Conservation (phyloP, 768 basidiomycete genomes). For the Obba rivulosa region DNA sequence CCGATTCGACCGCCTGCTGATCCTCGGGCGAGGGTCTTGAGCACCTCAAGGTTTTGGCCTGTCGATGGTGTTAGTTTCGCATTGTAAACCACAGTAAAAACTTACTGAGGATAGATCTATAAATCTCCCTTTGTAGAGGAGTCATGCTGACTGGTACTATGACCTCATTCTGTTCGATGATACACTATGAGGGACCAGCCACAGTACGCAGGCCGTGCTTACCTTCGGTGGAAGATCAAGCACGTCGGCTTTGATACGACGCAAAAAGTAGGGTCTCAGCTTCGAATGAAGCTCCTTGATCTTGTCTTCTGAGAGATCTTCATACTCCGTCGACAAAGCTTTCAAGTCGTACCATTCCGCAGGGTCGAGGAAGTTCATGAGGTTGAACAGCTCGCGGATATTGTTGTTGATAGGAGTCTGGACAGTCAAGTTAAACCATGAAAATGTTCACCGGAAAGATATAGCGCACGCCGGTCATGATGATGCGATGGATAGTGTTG, state of each 20-base stretch:
- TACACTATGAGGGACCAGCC: background rate
- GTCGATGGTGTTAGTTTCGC: constrained; percentile 6
- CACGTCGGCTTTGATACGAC: constrained; percentile 91
- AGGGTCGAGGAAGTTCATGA: constrained; percentile 93
- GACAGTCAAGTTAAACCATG: background rate
- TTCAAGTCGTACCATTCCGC: constrained; percentile 71
- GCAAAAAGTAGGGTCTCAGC: constrained; percentile 86
- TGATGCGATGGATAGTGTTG: constrained; percentile 70
- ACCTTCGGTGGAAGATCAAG: constrained; percentile 91
- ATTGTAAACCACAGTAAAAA: constrained; percentile 15
- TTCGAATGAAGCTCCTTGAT: constrained; percentile 74
- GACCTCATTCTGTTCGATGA: constrained; percentile 64
- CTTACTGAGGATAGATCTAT: constrained; percentile 77
- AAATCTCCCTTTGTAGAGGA: constrained; percentile 81
- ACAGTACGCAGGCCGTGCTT: background rate
- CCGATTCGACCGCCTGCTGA: constrained; percentile 27
- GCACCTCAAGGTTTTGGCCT: constrained; percentile 69
- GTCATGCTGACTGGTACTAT: constrained; percentile 90
- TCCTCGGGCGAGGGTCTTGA: constrained; percentile 53
- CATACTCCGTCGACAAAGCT: constrained; percentile 66
- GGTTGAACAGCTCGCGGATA: constrained; percentile 91
- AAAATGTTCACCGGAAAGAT: background rate
- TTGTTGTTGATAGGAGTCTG: constrained; percentile 97
- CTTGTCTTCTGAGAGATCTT: constrained; percentile 72
- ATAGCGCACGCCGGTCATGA: constrained; percentile 76